A percentile compares a stretch with the other conserved stretches of the same genome.
Evolutionary conservation across 2,329 filamentous ascomycete genomes (phyloP).

Genomic region (Botrytis pseudocinerea): DNA sequence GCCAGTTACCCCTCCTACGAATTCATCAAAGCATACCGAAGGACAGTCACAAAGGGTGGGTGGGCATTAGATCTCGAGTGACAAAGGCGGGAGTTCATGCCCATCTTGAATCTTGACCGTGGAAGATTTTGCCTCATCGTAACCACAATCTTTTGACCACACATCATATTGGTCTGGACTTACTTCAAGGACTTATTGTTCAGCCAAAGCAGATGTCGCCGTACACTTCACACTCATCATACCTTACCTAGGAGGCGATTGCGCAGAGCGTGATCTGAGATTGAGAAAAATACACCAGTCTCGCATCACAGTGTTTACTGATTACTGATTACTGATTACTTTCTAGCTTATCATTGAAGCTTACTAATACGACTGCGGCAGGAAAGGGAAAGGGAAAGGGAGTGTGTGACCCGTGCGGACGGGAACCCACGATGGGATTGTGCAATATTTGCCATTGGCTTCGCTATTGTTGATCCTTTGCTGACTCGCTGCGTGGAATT

Average conservation of each 20-base stretch:
- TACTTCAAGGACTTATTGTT: not conserved
- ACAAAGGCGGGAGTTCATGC: not conserved
- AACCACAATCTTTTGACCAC: not conserved
- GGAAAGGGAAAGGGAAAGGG: not conserved
- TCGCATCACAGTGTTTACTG: not conserved
- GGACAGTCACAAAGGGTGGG: not conserved
- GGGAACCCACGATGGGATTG: not conserved
- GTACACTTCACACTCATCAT: not conserved
- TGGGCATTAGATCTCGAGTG: not conserved
- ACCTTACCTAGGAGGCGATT: not conserved
- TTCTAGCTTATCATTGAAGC: not conserved
- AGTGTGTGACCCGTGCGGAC: not conserved
- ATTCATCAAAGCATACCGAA: not conserved
- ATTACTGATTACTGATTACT: not conserved
- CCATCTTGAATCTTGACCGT: not conserved
- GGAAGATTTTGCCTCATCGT: not conserved
- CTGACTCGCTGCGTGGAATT: not conserved
- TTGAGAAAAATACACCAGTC: not conserved
- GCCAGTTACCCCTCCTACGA: not conserved
- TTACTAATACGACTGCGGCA: not conserved
- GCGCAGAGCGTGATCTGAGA: not conserved
- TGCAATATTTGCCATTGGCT: not conserved
- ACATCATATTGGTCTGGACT: not conserved
- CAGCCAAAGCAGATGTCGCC: not conserved
- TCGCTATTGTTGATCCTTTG: not conserved